Percentiles rank a stretch among this genome's conserved stretches.
Conservation (phyloP, 495 filamentous ascomycete genomes). For the Aspergillus cavernicola region DNA sequence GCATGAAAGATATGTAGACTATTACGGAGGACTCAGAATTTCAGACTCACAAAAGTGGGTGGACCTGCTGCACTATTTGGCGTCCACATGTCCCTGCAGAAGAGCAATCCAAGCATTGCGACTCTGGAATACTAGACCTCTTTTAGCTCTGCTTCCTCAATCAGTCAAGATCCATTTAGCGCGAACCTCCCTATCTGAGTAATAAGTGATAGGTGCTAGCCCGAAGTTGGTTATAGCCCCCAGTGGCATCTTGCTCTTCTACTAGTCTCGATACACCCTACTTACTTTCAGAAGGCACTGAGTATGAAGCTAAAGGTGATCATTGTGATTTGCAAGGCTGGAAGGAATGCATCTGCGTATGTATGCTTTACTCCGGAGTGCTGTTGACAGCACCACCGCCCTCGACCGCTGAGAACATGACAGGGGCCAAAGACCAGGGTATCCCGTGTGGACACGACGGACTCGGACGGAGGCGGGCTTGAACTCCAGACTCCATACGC, state of each 20-base stretch:
- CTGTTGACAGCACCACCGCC: not conserved
- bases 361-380: not conserved
- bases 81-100: no score
- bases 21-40: no score
- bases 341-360: slow-evolving; percentile 4
- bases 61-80: no score
- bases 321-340: not conserved
- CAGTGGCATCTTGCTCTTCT: not conserved
- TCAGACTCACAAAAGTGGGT: no score
- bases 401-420: not conserved
- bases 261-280: not conserved
- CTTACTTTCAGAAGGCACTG: not conserved
- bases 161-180: not conserved
- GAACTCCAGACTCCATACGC: no score
- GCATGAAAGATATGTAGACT: no score
- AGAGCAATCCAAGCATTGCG: no score
- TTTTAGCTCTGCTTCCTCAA: not conserved
- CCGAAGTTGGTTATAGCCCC: slow-evolving; percentile 2
- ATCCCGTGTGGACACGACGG: not conserved
- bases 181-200: slow-evolving; percentile 5
- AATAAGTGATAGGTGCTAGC: slow-evolving; percentile 9
- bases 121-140: no score
- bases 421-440: not conserved
- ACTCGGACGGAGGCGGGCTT: no score
- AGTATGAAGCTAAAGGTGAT: not conserved